Percentiles rank a stretch among this genome's conserved stretches.
phyloP scores from a whole-genome alignment of 768 basidiomycete species.

The Lactarius indigo region DNA sequence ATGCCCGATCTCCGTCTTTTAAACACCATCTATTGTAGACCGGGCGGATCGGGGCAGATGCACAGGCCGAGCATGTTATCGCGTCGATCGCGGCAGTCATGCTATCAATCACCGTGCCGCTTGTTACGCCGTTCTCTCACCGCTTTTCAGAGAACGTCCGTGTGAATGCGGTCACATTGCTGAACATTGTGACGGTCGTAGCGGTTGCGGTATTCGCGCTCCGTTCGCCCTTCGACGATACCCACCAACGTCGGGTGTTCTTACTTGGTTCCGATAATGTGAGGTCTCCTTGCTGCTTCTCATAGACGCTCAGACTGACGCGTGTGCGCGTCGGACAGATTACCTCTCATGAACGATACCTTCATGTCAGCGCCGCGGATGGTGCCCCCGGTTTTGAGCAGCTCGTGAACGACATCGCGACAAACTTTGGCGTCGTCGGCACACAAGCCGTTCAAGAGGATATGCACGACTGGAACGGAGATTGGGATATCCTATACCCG shows the following conservation, averaged over 20 bases:
- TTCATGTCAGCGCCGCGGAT: slow-evolving; percentile 83
- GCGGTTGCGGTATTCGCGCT: slow-evolving; percentile 59
- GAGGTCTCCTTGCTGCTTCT: slow-evolving; percentile 27
- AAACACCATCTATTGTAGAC: slow-evolving; percentile 44
- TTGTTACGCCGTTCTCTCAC: slow-evolving; percentile 67
- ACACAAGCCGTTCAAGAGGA: slow-evolving; percentile 42
- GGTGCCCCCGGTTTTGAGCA: slow-evolving; percentile 69
- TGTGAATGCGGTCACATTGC: slow-evolving; percentile 39
- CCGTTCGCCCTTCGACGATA: slow-evolving; percentile 65
- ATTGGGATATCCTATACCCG: slow-evolving; percentile 87
- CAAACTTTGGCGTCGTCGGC: slow-evolving; percentile 50
- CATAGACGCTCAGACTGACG: slow-evolving; percentile 7
- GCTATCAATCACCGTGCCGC: slow-evolving; percentile 55
- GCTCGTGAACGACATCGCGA: slow-evolving; percentile 59
- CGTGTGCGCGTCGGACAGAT: slow-evolving; percentile 43
- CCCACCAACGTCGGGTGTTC: slow-evolving; percentile 87
- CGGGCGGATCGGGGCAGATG: slow-evolving; percentile 76
- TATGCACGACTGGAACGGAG: slow-evolving; percentile 75
- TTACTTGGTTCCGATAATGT: slow-evolving; percentile 86
- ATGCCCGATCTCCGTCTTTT: neutral
- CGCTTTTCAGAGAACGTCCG: slow-evolving; percentile 52
- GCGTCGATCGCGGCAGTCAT: slow-evolving; percentile 67
- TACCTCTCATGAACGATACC: slow-evolving; percentile 62
- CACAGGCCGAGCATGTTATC: slow-evolving; percentile 86
- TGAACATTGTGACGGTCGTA: slow-evolving; percentile 45